Base-by-base conservation (phyloP, 306 rosid species). In the Chamaecrista fasciculata region DNA sequence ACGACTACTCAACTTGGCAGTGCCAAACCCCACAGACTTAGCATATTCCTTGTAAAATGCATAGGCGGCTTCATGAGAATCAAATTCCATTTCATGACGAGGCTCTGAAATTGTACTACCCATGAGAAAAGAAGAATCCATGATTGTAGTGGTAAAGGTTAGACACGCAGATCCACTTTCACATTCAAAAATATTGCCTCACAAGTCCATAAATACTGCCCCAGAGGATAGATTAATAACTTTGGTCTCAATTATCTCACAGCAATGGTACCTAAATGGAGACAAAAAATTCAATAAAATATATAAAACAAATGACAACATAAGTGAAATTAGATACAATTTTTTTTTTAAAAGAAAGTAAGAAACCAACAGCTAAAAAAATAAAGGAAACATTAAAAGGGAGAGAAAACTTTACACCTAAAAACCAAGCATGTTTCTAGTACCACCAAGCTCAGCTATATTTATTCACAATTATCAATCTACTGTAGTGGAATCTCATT, bases 1-100 rank as follows among this genome's bases (percentile, higher is more conserved):
- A 11, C 89, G 84, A 56, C 89, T 84, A 64, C 89, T 84, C 78
- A 84, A 79, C 73, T 84, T 84, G 69, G 89, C 89, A 69, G 89
- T 84, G 69, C 89, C 89, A 60, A 84, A 84, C 43, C 89, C 89
- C 3, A 50, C 86, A 69, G 84, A 79, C 65, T 76, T 84, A 0
- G 89, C 89, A 70, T 84, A 84, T 55, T 84, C 86, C 62, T 81
- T 84, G 70, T 84, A 84, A 79, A 76, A 84, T 34, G 62, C 11
- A 70, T 84, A 84, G n/a, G 89, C 89, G 4, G 73, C 80, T 76
- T 84, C 89, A 76, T 84, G 89, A 57, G 89, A 81, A 14, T 81
- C 86, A 81, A 84, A 84, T 55, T 84, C 86, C 82, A 81, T 72
- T 25, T 69, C 82, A 75, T 20, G 57, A 24, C 72, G 77, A 66